A percentile compares a stretch with the other conserved stretches of the same genome.
phyloP scores from a whole-genome alignment of 495 filamentous ascomycete species.

The Penicillium bovifimosum region DNA sequence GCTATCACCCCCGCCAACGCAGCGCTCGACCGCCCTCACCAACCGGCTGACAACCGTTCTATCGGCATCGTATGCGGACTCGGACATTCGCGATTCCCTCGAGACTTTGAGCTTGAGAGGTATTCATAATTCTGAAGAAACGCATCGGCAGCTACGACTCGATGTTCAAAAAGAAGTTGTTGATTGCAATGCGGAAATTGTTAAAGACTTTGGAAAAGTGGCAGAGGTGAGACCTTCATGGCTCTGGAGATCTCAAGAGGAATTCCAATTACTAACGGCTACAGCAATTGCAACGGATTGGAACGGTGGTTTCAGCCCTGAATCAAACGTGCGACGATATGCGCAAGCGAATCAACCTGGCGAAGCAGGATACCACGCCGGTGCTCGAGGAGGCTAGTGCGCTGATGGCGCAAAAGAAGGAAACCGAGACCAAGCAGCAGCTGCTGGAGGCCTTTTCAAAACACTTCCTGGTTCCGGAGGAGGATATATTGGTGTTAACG shows the following conservation, averaged over 20 bases:
- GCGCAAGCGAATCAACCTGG: slow-evolving; percentile 66
- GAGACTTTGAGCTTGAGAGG: slow-evolving; percentile 66
- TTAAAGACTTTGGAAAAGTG: slow-evolving; percentile 84
- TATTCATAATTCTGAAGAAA: slow-evolving; percentile 70
- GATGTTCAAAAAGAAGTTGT: slow-evolving; percentile 92
- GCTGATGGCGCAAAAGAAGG: slow-evolving; percentile 66
- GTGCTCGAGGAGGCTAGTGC: slow-evolving; percentile 73
- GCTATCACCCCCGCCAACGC: slow-evolving; percentile 28
- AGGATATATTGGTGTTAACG: slow-evolving; percentile 67
- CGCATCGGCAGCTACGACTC: slow-evolving; percentile 70
- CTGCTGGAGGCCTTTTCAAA: slow-evolving; percentile 76
- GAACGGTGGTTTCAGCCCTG: slow-evolving; percentile 66
- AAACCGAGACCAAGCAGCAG: slow-evolving; percentile 80
- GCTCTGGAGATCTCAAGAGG: background rate
- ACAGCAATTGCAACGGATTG: slow-evolving; percentile 84
- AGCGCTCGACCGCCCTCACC: slow-evolving; percentile 59
- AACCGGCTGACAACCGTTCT: slow-evolving; percentile 77
- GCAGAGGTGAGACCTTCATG: slow-evolving; percentile 61
- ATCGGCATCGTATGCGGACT: slow-evolving; percentile 86
- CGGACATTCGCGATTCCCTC: slow-evolving; percentile 84
- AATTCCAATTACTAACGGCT: slow-evolving; percentile 8
- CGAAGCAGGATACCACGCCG: slow-evolving; percentile 68
- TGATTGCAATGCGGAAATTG: slow-evolving; percentile 85
- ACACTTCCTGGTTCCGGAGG: slow-evolving; percentile 79
- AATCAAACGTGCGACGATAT: slow-evolving; percentile 81